Base-by-base conservation (phyloP, 345 rosid species). In the Gossypium australe region DNA sequence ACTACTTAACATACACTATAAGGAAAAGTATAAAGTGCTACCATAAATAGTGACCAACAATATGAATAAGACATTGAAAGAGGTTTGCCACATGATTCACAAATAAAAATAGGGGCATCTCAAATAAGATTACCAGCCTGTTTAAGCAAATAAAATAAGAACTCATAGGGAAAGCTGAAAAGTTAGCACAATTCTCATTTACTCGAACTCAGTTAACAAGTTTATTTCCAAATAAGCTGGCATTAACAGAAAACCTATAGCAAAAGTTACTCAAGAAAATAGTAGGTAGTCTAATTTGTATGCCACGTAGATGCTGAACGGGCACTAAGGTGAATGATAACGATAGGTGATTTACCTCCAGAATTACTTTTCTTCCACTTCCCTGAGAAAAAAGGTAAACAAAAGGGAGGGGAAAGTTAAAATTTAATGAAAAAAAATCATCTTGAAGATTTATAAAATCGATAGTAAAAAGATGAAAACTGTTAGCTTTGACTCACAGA, bases 291-390 rank as follows among this genome's bases (percentile, higher is more conserved):
- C 29, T 67, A 34, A 47, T 45, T 67, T 24, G 56, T 47, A 16
- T 17, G 24, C n/a, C 18, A 47, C 13, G 8, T 45, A 67, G 56
- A 47, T 47, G 12, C 2, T 13, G 41, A 67, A 10, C 9, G 0
- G 20, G 51, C 14, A 25, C 10, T n/a, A 61, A 16, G 29, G 29
- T 24, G 10, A 67, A 16, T 71, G 71, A 74, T 1, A 38, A 69
- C 2, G 47, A 9, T 2, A 4, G 22, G 20, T 65, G 27, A 78
- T 60, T 79, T 86, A 90, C 97, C 97, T 94, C 97, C 70, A 92
- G 81, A 83, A 92, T 75, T 24, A 85, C 85, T 52, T 78, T 88
- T 41, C 71, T 79, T 22, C 82, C 90, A 41, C 72, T 73, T 70
- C 80, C 92, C 97, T 89, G 85, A 62, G 80, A 78, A 63, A 27